Percentiles rank a stretch among this genome's conserved stretches.
These are phyloP conservation scores for Amphirosellinia nigrospora DNA, from an alignment of 495 filamentous ascomycete genomes.

Conservation along the genomic window DNA sequence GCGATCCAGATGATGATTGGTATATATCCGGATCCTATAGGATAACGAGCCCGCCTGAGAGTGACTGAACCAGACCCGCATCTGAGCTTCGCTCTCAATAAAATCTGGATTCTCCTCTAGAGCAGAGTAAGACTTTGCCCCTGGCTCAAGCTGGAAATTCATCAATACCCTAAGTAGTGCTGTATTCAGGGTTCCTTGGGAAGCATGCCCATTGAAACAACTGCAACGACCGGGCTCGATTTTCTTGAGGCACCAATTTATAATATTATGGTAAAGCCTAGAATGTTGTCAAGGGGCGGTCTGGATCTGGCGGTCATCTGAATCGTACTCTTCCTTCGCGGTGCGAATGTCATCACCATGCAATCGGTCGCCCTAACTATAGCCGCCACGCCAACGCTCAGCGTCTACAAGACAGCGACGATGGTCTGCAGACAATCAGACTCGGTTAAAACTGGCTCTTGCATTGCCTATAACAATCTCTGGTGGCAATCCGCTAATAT, in stretches of 20 bases:
- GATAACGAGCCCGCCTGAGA: not conserved
- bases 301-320: slow-evolving; percentile 2
- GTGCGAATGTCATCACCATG: too few relatives aligned
- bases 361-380: too few relatives aligned
- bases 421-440: too few relatives aligned
- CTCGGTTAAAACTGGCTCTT: too few relatives aligned
- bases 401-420: too few relatives aligned
- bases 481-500: too few relatives aligned
- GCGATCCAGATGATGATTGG: not conserved
- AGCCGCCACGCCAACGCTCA: too few relatives aligned
- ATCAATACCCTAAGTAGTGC: not conserved
- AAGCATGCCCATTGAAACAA: slow-evolving; percentile 11
- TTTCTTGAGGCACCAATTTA: not conserved
- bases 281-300: slow-evolving; percentile 1
- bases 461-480: too few relatives aligned
- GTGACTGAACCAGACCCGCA: slow-evolving; percentile 6
- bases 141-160: not conserved
- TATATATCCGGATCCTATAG: not conserved
- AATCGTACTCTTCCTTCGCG: not conserved
- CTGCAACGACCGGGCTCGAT: not conserved
- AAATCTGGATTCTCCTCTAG: not conserved
- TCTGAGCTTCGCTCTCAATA: not conserved
- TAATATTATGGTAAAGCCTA: not conserved
- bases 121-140: not conserved
- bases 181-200: not conserved